phyloP scores from a whole-genome alignment of 306 rosid species.

The Trichosanthes cucumerina region DNA sequence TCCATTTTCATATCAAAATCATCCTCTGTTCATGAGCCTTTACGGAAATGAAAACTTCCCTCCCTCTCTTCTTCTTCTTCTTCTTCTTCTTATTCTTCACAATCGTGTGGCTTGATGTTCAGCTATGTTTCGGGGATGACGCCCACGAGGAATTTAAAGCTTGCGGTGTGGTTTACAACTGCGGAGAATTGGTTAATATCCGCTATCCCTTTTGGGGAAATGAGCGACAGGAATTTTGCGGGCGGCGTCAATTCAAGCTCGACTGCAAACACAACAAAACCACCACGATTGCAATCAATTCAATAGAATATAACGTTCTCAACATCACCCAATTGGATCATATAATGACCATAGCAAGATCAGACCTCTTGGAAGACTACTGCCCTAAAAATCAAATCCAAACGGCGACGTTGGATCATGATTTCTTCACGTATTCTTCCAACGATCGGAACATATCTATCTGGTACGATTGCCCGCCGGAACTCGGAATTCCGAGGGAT shows the following conservation, averaged over 20 bases:
- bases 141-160: background rate
- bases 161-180: slow-evolving; percentile 12
- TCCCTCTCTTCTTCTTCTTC: background rate
- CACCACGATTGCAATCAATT: slow-evolving; percentile 4
- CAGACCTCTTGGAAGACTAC: background rate
- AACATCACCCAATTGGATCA: fast-evolving
- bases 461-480: background rate
- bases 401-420: background rate
- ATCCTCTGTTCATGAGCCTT: background rate
- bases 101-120: background rate
- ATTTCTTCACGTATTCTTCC: background rate
- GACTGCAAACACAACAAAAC: fast-evolving
- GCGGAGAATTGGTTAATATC: slow-evolving; percentile 12
- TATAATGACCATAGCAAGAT: slow-evolving; percentile 15
- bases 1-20: no score
- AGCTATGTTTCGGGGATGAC: background rate
- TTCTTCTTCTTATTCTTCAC: background rate
- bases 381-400: background rate
- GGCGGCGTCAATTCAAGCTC: background rate
- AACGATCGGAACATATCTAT: slow-evolving; percentile 8
- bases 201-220: slow-evolving; percentile 32
- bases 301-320: background rate
- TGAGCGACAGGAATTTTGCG: background rate
- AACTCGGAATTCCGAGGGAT: no score
- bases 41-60: background rate